phyloP scores from a whole-genome alignment of 2,329 filamentous ascomycete genomes.

The Neonectria hederae region DNA sequence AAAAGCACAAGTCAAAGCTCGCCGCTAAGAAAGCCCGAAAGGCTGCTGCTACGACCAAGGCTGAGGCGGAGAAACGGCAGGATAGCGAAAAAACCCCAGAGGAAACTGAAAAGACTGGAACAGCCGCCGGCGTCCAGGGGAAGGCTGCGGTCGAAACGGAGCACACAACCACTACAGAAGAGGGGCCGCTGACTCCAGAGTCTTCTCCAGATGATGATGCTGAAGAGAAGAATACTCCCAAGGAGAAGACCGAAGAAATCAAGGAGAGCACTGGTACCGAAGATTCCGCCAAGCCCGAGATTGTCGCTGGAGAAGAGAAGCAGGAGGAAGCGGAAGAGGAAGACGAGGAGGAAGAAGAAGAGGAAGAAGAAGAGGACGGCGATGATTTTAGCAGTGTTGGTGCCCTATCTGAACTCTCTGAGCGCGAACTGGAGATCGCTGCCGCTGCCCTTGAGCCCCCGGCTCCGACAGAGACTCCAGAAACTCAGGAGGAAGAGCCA shows the following conservation, averaged over 20 bases:
- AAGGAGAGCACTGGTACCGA: not conserved
- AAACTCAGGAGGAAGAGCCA: conserved; percentile 51
- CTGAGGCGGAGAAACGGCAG: conserved; percentile 24
- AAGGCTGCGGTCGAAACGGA: not conserved
- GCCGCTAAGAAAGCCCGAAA: conserved; percentile 52
- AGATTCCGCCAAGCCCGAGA: not conserved
- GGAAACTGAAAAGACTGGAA: not conserved
- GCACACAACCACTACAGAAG: conserved; percentile 9
- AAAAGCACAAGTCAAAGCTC: conserved; percentile 83
- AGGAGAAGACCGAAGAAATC: not conserved
- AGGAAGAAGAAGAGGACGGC: conserved; percentile 29
- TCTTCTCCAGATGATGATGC: conserved; percentile 23
- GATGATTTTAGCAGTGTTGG: conserved; percentile 44
- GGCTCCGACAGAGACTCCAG: conserved; percentile 11
- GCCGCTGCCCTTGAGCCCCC: conserved; percentile 32
- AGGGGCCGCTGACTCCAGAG: conserved; percentile 33
- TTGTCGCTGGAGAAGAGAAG: not conserved
- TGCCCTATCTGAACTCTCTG: conserved; percentile 52
- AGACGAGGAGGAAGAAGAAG: conserved; percentile 1
- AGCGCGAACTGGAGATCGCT: conserved; percentile 50
- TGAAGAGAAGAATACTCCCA: not conserved
- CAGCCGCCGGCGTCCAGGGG: not conserved
- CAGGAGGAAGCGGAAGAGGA: not conserved
- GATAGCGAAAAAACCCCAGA: conserved; percentile 16
- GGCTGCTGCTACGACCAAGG: conserved; percentile 24